These are phyloP conservation scores for Solanum hybrid DNA, from an alignment of 305 asterid species.

Conservation along the genomic window DNA sequence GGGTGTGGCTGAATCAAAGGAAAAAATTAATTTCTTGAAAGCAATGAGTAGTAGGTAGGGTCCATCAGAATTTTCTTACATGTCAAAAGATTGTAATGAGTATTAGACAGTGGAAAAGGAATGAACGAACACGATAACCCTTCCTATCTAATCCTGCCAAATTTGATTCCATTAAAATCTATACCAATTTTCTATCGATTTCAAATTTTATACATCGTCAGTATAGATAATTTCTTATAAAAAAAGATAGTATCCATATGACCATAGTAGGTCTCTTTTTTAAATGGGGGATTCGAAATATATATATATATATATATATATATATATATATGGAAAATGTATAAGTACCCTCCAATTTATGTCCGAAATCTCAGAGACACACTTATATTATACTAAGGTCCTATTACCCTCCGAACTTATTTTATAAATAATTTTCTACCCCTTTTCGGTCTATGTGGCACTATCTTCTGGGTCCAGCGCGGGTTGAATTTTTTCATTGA, in stretches of 20 bases:
- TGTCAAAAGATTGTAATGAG: conserved; percentile 39
- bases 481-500: too few species aligned
- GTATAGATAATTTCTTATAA: too few species aligned
- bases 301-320: too few species aligned
- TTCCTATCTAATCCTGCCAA: conserved; percentile 15
- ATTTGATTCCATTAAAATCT: conserved; percentile 17
- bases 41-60: conserved; percentile 26
- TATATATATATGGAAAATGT: too few species aligned
- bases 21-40: conserved; percentile 5
- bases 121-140: conserved; percentile 5
- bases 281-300: background rate
- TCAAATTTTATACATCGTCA: background rate
- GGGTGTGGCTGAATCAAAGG: background rate
- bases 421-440: too few species aligned
- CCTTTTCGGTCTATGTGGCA: too few species aligned
- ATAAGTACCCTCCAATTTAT: too few species aligned
- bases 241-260: background rate
- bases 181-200: conserved; percentile 18
- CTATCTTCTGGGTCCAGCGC: too few species aligned
- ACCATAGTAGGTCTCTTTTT: too few species aligned
- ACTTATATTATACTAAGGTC: too few species aligned
- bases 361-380: too few species aligned
- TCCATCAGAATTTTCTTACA: conserved; percentile 43
- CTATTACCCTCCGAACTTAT: too few species aligned
- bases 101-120: background rate